These are phyloP conservation scores for Echinochloa phyllopogon DNA, from an alignment of 176 grass and related monocot species.

Conservation along the genomic window DNA sequence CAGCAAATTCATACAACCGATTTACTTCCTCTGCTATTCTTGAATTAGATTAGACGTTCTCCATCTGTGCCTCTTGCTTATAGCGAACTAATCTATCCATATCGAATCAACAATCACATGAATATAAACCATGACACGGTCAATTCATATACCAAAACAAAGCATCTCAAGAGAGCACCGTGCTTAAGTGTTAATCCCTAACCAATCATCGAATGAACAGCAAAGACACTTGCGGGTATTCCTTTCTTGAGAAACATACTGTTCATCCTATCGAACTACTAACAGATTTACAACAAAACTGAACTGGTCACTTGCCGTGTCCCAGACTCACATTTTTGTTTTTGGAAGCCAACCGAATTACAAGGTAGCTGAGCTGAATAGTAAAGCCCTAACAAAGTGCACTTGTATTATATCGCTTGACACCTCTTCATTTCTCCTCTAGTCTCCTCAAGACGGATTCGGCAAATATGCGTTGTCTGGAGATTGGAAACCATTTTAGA, in stretches of 20 bases:
- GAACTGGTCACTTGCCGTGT: slow-evolving; percentile 23
- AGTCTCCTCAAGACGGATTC: slow-evolving; percentile 81
- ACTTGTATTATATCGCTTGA: background rate
- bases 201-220: slow-evolving; percentile 28
- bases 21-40: too few species aligned
- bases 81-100: background rate
- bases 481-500: slow-evolving; percentile 45
- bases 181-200: slow-evolving; percentile 26
- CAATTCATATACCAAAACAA: slow-evolving; percentile 22
- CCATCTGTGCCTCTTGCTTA: background rate
- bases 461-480: slow-evolving; percentile 97
- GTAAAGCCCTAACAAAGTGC: slow-evolving; percentile 26
- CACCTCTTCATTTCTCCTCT: slow-evolving; percentile 61
- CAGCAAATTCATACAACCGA: background rate
- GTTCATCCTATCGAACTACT: slow-evolving; percentile 27
- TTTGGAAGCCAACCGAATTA: background rate
- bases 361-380: slow-evolving; percentile 15
- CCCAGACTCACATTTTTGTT: background rate
- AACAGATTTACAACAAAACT: slow-evolving; percentile 66
- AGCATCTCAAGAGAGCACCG: slow-evolving; percentile 9
- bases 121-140: background rate
- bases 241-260: background rate
- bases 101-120: background rate
- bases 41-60: background rate
- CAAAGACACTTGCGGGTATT: background rate